Base-by-base conservation (phyloP, 1,139 yeast genomes). In the Magnusiomyces ingens region DNA sequence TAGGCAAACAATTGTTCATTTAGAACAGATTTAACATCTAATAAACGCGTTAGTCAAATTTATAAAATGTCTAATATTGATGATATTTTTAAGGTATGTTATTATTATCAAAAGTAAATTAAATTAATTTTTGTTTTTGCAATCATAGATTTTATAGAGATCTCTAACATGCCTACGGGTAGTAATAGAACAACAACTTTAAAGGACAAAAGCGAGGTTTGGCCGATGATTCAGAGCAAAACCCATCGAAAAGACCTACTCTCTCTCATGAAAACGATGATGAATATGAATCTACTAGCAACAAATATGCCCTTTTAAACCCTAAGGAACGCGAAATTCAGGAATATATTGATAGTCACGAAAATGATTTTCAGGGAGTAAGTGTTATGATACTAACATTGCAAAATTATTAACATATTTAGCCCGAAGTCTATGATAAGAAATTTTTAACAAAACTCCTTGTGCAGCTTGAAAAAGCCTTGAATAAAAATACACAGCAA, bases 401-500 rank as follows among this genome's bases (percentile, higher is more conserved):
- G 17, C n/a, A 37, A 41, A 6, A 4, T 18, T 4, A 3, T 35
- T 32, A 8, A 26, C 17, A 12, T 17, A 8, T 29, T 17, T 21
- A 52, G 48, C 49, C 54, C n/a, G 64, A 62, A 29, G 54, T 52
- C 13, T 55, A 59, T 42, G 60, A 65, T 43, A 46, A 48, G 11
- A 51, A 58, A 15, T 64, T 67, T 61, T 54, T 71, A 40, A 59
- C 59, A 10, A 58, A 59, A 49, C 51, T 63, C 10, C 48, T 65
- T 2, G 51, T 60, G 11, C 55, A 56, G 36, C 56, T 72, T 38
- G 67, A 67, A 45, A 55, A 59, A 13, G 63, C 66, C 0, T 57
- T 66, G 3, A 50, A 60, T 13, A 57, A 57, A 37, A 73, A 73
- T 61, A 56, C 62, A 10, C 64, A 63, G 41, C 60, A 62, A 45